Conservation (phyloP, 2,329 filamentous ascomycete species). For the Claviceps fusiformis region DNA sequence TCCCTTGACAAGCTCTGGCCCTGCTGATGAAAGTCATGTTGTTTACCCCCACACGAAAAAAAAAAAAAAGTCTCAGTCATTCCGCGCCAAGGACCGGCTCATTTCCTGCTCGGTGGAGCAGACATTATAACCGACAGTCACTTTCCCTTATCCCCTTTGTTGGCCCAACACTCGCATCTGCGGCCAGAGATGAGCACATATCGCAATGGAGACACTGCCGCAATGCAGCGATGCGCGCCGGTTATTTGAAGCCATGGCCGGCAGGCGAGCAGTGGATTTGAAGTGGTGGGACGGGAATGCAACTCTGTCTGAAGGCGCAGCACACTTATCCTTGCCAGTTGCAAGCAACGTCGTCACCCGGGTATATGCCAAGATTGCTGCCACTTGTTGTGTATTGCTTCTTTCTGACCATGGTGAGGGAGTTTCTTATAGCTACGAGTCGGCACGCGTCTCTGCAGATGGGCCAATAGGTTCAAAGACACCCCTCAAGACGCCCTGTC, state of each 20-base stretch:
- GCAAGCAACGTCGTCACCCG: not conserved
- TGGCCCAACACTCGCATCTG: too few relatives aligned
- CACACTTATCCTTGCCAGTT: not conserved
- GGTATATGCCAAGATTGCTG: not conserved
- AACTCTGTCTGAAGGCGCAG: not conserved
- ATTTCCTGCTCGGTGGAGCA: not conserved
- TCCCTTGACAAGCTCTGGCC: too few relatives aligned
- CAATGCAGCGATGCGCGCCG: too few relatives aligned
- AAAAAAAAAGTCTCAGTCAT: not conserved
- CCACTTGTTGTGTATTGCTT: not conserved
- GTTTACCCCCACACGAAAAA: not conserved
- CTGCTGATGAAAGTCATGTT: too few relatives aligned
- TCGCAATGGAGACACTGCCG: not conserved
- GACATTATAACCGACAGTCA: not conserved
- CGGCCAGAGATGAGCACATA: not conserved
- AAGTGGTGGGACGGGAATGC: not conserved
- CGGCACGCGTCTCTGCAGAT: not conserved
- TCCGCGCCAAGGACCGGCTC: not conserved
- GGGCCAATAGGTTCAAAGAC: not conserved
- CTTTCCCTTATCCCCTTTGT: not conserved
- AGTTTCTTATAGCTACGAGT: too few relatives aligned
- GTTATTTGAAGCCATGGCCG: not conserved
- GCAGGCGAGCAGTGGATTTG: not conserved
- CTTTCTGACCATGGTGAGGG: not conserved
- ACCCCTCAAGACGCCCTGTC: too few relatives aligned